Evolutionary conservation across 495 filamentous ascomycete genomes (phyloP), one percentile per base, ranked within the genome.

Genomic region (Penicillium longicatenatum): DNA sequence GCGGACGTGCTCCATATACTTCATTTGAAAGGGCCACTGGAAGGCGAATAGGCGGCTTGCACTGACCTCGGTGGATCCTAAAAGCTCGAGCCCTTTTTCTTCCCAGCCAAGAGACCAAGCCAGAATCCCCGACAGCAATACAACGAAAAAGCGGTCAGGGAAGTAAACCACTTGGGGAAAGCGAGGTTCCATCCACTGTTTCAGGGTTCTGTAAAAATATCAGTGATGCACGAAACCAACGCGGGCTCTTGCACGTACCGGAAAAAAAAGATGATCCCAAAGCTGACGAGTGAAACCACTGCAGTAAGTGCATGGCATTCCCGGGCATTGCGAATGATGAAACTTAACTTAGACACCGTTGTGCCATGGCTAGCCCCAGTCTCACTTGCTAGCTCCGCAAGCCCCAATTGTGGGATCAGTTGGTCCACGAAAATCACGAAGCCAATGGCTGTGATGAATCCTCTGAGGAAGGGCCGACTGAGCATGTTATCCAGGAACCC

Each of bases 391-490:
- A 82, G 67, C 1, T 75, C 68, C n/a, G 79, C 78, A 17, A 99
- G 79, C 5, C 94, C 94, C 66, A 93, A 79, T 70, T 98, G 92
- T 3, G 92, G 91, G 39, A 97, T 89, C 47, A 97, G 75, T 72
- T 99, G 94, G 70, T 98, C 94, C 29, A 97, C 90, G 45, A 95
- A 82, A 67, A 99, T 98, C 46, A 98, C 92, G 44, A 96, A 89
- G 33, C 94, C 94, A 69, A 99, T 91, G 31, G 95, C 93, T 48
- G 88, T 93, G 72, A 99, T 97, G 72, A 99, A 99, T 2, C 94
- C 94, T 52, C 94, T 79, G 29, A 98, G 74, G 60, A 99, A 96
- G 0, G 94, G 95, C 26, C 93, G 79, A 60, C 91, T 96, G 53
- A 99, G 79, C 42, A 99, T 93, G 67, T 89, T 95, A 67, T 99